Percentiles rank a stretch among this genome's conserved stretches.
phyloP scores from a whole-genome alignment of 164 flowering plant species.

The Nymphaea colorata region DNA sequence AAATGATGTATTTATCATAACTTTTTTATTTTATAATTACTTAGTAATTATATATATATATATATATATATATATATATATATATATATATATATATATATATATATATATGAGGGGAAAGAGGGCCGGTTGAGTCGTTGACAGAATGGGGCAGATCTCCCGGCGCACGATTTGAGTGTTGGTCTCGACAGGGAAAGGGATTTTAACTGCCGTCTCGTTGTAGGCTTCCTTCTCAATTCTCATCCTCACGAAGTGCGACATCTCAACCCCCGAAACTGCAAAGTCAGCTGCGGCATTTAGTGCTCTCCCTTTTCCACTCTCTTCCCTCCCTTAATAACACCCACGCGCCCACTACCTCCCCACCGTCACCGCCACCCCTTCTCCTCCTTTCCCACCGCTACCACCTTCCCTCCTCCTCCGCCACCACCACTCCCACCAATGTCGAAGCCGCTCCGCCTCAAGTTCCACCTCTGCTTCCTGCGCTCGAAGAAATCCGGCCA shows the following conservation, averaged over 20 bases:
- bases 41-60: no score
- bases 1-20: no score
- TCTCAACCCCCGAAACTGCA: background rate
- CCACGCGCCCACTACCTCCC: background rate
- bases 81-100: no score
- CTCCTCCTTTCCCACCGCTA: conserved; percentile 22
- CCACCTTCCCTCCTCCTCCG: conserved; percentile 26
- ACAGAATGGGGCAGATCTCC: no score
- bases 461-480: conserved; percentile 10
- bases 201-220: no score
- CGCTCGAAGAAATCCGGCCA: background rate
- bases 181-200: no score
- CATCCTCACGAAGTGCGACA: conserved; percentile 15
- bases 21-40: no score
- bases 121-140: no score
- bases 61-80: no score
- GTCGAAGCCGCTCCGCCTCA: conserved; percentile 1
- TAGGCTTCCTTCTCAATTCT: background rate
- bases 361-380: background rate
- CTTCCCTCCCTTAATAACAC: background rate
- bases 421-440: conserved; percentile 5
- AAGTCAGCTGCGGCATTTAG: background rate
- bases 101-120: no score
- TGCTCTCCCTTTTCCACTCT: background rate
- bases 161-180: no score